These are phyloP conservation scores for Daedaleopsis nitida DNA, from an alignment of 768 basidiomycete genomes.

Conservation along the genomic window DNA sequence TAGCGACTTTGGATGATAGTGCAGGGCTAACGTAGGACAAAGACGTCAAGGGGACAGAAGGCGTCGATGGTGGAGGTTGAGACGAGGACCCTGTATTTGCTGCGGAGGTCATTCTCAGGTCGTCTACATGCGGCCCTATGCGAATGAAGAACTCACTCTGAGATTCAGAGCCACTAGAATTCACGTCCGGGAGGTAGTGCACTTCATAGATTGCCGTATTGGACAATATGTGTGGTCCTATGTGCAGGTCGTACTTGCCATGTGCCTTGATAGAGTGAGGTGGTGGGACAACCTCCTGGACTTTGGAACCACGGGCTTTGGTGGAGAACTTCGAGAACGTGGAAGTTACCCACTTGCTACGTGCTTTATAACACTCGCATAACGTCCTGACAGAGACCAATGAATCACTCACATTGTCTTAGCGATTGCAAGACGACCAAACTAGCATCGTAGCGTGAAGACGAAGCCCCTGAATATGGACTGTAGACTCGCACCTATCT, in stretches of 20 bases:
- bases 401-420: slow-evolving; percentile 58
- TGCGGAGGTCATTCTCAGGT: neutral
- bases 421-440: slow-evolving; percentile 65
- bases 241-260: slow-evolving; percentile 68
- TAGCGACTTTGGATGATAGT: slow-evolving; percentile 64
- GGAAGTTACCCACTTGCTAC: slow-evolving; percentile 66
- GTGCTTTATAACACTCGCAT: slow-evolving; percentile 45
- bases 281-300: slow-evolving; percentile 53
- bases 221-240: slow-evolving; percentile 75
- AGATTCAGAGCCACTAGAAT: slow-evolving; percentile 16
- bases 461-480: neutral
- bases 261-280: slow-evolving; percentile 67
- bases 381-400: slow-evolving; percentile 11
- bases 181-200: slow-evolving; percentile 49
- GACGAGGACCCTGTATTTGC: neutral
- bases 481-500: slow-evolving; percentile 57
- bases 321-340: slow-evolving; percentile 74
- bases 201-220: slow-evolving; percentile 75
- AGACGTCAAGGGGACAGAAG: slow-evolving; percentile 41
- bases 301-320: slow-evolving; percentile 60
- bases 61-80: slow-evolving; percentile 36
- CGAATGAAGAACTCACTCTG: slow-evolving; percentile 7
- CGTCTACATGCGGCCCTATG: neutral
- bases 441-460: slow-evolving; percentile 27
- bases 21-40: slow-evolving; percentile 54